A percentile compares a stretch with the other conserved stretches of the same genome.
Evolutionary conservation across 2,329 filamentous ascomycete genomes (phyloP).

Genomic region (Clarireedia sp.): DNA sequence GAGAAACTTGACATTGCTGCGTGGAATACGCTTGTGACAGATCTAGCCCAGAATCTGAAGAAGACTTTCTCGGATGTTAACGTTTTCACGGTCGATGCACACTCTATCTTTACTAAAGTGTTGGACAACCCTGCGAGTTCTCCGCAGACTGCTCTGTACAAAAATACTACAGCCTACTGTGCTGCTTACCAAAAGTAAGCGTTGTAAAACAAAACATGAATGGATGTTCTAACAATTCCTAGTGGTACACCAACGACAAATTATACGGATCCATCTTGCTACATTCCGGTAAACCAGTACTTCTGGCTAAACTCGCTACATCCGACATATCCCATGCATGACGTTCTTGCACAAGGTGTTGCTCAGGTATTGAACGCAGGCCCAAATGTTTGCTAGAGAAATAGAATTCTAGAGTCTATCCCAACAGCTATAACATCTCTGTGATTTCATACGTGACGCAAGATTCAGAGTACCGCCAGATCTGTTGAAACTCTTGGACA

Average conservation of each 20-base stretch:
- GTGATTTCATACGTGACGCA: too few species aligned
- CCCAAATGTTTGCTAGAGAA: constrained; percentile 33
- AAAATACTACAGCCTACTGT: constrained; percentile 50
- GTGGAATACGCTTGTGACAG: constrained; percentile 42
- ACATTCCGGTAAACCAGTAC: constrained; percentile 51
- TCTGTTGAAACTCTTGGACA: too few species aligned
- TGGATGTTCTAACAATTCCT: constrained; percentile 6
- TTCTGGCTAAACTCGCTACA: constrained; percentile 58
- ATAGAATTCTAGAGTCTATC: background rate
- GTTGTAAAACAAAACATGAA: background rate
- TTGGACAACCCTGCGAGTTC: constrained; percentile 44
- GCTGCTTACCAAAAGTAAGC: constrained; percentile 45
- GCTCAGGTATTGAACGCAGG: constrained; percentile 33
- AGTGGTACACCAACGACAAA: constrained; percentile 39
- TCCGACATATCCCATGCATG: constrained; percentile 56
- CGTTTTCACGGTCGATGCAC: constrained; percentile 46
- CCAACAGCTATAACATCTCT: too few species aligned
- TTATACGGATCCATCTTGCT: constrained; percentile 39
- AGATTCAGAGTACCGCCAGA: too few species aligned
- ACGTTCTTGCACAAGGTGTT: constrained; percentile 46
- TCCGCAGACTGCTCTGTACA: constrained; percentile 41
- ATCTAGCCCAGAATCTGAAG: constrained; percentile 32
- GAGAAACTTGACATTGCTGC: constrained; percentile 39
- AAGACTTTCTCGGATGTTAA: constrained; percentile 35
- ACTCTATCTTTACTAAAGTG: constrained; percentile 42